A percentile compares a stretch with the other conserved stretches of the same genome.
Evolutionary conservation across 2,329 filamentous ascomycete species (phyloP).

Genomic region (Cadophora sp.): DNA sequence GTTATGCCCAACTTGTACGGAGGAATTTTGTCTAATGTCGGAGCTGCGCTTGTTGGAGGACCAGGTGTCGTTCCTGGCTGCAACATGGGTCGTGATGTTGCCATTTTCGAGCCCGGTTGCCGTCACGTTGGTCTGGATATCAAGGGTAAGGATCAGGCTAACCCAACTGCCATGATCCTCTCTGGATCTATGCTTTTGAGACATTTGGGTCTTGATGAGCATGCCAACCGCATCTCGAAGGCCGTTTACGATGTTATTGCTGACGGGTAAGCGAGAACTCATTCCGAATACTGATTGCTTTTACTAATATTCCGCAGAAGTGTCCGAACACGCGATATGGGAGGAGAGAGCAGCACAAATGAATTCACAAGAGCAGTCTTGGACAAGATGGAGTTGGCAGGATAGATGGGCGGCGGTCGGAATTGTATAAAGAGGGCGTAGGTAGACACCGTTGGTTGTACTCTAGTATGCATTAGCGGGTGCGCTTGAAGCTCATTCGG

Average conservation of each 20-base stretch:
- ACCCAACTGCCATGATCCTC: constrained; percentile 94
- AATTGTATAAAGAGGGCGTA: constrained; percentile 39
- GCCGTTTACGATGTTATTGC: constrained; percentile 79
- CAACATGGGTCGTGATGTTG: constrained; percentile 99
- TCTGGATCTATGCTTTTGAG: constrained; percentile 97
- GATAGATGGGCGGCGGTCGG: constrained; percentile 31
- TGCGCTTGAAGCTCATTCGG: constrained; percentile 28
- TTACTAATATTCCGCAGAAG: constrained; percentile 61
- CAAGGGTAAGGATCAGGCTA: constrained; percentile 99
- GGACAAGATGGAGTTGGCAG: constrained; percentile 82
- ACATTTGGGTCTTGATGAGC: constrained; percentile 95
- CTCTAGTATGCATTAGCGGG: constrained; percentile 40
- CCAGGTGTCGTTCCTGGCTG: constrained; percentile 97
- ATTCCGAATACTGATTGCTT: background rate
- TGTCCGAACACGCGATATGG: constrained; percentile 94
- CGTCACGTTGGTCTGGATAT: constrained; percentile 99
- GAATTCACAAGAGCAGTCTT: constrained; percentile 95
- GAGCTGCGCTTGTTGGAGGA: constrained; percentile 93
- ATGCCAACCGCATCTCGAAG: constrained; percentile 97
- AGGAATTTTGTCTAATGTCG: constrained; percentile 98
- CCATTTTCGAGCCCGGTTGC: constrained; percentile 98
- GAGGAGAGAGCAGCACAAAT: constrained; percentile 85
- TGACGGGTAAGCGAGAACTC: constrained; percentile 72
- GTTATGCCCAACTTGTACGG: constrained; percentile 99
- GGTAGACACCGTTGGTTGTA: constrained; percentile 35